Percentiles rank a stretch among this genome's conserved stretches.
Evolutionary conservation across 306 rosid species (phyloP).

Genomic region (Castanospermum australe): DNA sequence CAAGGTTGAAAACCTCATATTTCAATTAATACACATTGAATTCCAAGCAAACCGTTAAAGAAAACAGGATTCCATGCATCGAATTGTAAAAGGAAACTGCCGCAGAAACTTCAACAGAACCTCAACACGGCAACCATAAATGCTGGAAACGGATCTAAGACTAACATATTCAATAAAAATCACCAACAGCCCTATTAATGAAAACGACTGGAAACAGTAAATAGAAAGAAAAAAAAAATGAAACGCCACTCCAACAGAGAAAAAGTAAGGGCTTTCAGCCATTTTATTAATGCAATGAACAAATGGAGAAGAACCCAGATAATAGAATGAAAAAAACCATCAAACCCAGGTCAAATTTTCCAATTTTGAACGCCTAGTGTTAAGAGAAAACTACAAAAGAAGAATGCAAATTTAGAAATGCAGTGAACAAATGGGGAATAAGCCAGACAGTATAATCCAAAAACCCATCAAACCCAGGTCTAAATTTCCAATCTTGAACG

Average conservation of each 20-base stretch:
- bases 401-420: not conserved
- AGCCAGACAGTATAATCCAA: conserved; percentile 6
- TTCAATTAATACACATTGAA: not conserved
- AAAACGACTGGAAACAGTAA: not conserved
- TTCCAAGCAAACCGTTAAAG: not conserved
- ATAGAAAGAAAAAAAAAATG: too few species aligned
- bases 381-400: not conserved
- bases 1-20: not conserved
- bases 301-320: conserved; percentile 16
- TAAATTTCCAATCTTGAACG: not conserved
- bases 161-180: not conserved
- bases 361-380: not conserved
- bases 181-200: not conserved
- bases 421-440: conserved; percentile 7
- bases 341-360: not conserved
- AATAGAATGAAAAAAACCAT: not conserved
- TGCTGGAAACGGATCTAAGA: conserved; percentile 21
- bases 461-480: not conserved
- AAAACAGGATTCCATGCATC: conserved; percentile 2
- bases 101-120: not conserved
- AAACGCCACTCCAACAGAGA: conserved; percentile 14
- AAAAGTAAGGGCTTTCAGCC: conserved; percentile 1
- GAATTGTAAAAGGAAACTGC: conserved; percentile 26
- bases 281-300: conserved; percentile 18
- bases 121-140: not conserved